phyloP scores from a whole-genome alignment of 805 yeast species.

The Metschnikowia drakensbergensis region DNA sequence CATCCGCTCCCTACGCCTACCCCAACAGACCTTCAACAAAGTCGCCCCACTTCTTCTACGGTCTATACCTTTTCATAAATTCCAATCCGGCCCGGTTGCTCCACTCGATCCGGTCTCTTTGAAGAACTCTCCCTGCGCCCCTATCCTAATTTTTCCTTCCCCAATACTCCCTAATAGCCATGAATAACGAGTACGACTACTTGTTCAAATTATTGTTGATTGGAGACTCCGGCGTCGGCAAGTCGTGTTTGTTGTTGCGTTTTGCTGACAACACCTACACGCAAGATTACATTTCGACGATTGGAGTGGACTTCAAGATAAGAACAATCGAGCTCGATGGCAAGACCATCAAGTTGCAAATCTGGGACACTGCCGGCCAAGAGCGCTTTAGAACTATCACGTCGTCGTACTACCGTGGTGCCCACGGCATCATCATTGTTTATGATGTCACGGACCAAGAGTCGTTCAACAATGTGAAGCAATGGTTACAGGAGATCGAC shows the following conservation, averaged over 20 bases:
- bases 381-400: slow-evolving; percentile 98
- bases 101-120: not conserved
- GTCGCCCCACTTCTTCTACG: not conserved
- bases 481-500: slow-evolving; percentile 98
- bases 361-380: slow-evolving; percentile 99
- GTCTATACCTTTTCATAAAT: not conserved
- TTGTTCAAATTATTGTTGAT: slow-evolving; percentile 90
- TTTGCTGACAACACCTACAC: slow-evolving; percentile 97
- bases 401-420: slow-evolving; percentile 95
- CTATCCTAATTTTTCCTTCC: not conserved
- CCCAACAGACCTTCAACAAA: not conserved
- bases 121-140: not conserved
- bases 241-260: slow-evolving; percentile 89
- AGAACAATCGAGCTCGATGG: slow-evolving; percentile 93
- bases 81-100: not conserved
- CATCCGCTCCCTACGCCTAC: slow-evolving; percentile 2
- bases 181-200: slow-evolving; percentile 97
- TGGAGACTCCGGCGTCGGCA: slow-evolving; percentile 99
- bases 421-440: slow-evolving; percentile 96
- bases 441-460: slow-evolving; percentile 98
- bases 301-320: slow-evolving; percentile 93
- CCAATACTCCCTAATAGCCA: slow-evolving; percentile 19
- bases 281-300: slow-evolving; percentile 94
- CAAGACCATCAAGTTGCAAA: slow-evolving; percentile 93
- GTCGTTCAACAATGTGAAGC: slow-evolving; percentile 92